Conservation (phyloP, 208 protist species). For the Trypanosoma platydactyli region DNA sequence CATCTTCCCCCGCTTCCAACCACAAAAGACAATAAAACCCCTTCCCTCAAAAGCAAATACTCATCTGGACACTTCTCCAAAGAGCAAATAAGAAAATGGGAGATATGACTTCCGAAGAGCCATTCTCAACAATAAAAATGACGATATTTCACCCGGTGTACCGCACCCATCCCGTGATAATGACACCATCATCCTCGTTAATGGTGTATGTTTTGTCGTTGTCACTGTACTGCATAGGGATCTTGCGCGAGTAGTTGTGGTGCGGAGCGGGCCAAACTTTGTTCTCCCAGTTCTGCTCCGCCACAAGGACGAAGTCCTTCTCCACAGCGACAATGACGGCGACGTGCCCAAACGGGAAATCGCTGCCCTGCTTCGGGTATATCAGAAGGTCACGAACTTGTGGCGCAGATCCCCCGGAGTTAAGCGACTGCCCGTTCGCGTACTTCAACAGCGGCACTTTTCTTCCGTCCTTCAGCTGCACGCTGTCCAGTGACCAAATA, state of each 20-base stretch:
- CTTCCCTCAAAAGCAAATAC: too few species aligned
- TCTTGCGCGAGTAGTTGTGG: constrained; percentile 64
- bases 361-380: constrained; percentile 45
- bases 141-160: constrained; percentile 21
- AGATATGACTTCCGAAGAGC: too few species aligned
- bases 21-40: too few species aligned
- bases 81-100: too few species aligned
- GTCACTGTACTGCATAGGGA: constrained; percentile 16
- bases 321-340: constrained; percentile 67
- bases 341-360: constrained; percentile 75
- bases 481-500: constrained; percentile 56
- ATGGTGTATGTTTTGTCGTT: constrained; percentile 25
- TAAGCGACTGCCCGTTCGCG: constrained; percentile 26
- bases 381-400: constrained; percentile 63
- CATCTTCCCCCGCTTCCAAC: too few species aligned
- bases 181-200: constrained; percentile 24
- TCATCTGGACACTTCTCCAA: too few species aligned
- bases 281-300: constrained; percentile 88
- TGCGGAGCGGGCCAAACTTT: constrained; percentile 55
- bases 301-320: constrained; percentile 40
- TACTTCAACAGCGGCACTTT: constrained; percentile 51
- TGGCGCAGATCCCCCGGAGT: constrained; percentile 35
- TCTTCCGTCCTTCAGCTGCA: constrained; percentile 37
- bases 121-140: too few species aligned
- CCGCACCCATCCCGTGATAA: constrained; percentile 46